Percentiles rank a stretch among this genome's conserved stretches.
phyloP scores from a whole-genome alignment of 2,329 filamentous ascomycete species.

The Ophiostoma angusticollis region DNA sequence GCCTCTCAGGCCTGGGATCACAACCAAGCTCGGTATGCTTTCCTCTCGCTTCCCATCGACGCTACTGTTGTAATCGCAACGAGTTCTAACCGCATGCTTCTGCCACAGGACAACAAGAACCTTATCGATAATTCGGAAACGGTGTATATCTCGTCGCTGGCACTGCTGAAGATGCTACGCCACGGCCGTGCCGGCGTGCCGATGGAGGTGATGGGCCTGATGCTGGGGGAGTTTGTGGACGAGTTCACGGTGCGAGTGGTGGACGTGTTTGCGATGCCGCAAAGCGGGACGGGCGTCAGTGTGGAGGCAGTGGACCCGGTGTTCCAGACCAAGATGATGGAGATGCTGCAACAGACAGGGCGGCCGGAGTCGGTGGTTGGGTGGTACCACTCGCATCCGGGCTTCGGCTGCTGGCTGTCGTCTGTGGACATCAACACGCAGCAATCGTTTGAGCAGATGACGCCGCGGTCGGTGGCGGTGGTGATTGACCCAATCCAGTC shows the following conservation, averaged over 20 bases:
- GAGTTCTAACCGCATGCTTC: background rate
- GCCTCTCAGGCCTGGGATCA: slow-evolving; percentile 51
- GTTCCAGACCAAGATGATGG: slow-evolving; percentile 99
- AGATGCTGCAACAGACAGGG: slow-evolving; percentile 96
- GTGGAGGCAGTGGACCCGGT: slow-evolving; percentile 97
- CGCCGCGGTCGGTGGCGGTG: slow-evolving; percentile 88
- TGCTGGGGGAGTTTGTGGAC: slow-evolving; percentile 97
- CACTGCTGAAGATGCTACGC: slow-evolving; percentile 94
- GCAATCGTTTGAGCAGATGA: slow-evolving; percentile 98
- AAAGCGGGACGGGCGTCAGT: slow-evolving; percentile 94
- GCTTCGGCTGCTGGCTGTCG: slow-evolving; percentile 98
- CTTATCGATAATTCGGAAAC: slow-evolving; percentile 99
- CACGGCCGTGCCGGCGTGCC: slow-evolving; percentile 95
- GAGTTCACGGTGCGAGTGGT: slow-evolving; percentile 98
- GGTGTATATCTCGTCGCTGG: slow-evolving; percentile 96
- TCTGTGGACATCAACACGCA: slow-evolving; percentile 99
- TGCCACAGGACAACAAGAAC: slow-evolving; percentile 66
- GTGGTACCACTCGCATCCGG: slow-evolving; percentile 99
- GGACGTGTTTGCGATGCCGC: slow-evolving; percentile 98
- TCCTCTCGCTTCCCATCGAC: slow-evolving; percentile 2
- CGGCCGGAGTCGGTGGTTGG: slow-evolving; percentile 95
- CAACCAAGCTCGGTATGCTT: slow-evolving; percentile 46
- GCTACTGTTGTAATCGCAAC: background rate
- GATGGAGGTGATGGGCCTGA: slow-evolving; percentile 99
- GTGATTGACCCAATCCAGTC: slow-evolving; percentile 98